Evolutionary conservation across 495 filamentous ascomycete species (phyloP).

Genomic region (Endocarpon pusillum): DNA sequence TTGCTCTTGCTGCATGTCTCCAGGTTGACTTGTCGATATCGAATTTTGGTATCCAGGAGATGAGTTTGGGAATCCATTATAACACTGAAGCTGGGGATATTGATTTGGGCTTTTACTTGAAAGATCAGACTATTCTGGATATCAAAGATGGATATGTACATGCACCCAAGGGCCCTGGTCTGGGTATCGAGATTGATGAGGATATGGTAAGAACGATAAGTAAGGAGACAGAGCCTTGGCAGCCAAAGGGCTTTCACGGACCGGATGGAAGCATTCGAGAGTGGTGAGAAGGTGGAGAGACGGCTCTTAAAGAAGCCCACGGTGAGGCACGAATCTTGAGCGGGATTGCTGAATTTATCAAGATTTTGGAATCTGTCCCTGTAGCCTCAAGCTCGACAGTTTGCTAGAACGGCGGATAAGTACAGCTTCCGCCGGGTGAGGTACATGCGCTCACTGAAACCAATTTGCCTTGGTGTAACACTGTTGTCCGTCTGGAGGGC

Average conservation of each 20-base stretch:
- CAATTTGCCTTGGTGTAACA: too few species aligned
- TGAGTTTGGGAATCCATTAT: constrained; percentile 68
- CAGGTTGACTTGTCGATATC: constrained; percentile 45
- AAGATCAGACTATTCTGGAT: constrained; percentile 41
- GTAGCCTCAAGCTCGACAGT: too few species aligned
- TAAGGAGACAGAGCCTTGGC: constrained; percentile 35
- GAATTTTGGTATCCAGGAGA: constrained; percentile 70
- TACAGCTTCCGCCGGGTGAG: too few species aligned
- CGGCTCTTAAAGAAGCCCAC: too few species aligned
- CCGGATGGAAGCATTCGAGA: constrained; percentile 56
- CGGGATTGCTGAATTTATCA: too few species aligned
- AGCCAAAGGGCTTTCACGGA: constrained; percentile 45
- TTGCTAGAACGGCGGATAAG: too few species aligned
- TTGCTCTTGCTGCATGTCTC: constrained; percentile 56
- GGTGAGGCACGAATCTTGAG: too few species aligned
- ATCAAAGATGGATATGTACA: constrained; percentile 53
- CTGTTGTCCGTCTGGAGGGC: too few species aligned
- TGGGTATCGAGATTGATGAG: constrained; percentile 66
- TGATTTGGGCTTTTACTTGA: constrained; percentile 52
- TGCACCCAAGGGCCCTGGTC: constrained; percentile 39
- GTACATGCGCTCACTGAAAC: too few species aligned
- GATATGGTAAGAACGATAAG: constrained; percentile 39
- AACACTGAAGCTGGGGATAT: constrained; percentile 44
- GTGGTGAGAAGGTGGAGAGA: too few species aligned
- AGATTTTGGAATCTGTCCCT: too few species aligned